A percentile compares a stretch with the other conserved stretches of the same genome.
These are phyloP conservation scores for Achaetomiella virescens DNA, from an alignment of 495 filamentous ascomycete genomes.

Conservation along the genomic window DNA sequence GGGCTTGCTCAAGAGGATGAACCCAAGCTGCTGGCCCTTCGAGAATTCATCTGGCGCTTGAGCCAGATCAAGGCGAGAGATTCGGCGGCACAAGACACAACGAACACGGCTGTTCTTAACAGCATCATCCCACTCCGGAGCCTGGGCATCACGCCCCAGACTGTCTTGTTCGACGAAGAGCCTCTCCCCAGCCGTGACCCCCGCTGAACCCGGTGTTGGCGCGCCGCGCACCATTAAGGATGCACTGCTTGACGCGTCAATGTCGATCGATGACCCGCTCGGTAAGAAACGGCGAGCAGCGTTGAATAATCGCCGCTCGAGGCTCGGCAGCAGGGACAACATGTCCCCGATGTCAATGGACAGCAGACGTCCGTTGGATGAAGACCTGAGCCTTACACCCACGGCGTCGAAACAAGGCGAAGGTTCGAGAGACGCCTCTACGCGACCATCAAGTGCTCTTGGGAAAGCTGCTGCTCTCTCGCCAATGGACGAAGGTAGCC, in stretches of 20 bases:
- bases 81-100: constrained; percentile 25
- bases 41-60: constrained; percentile 89
- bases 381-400: constrained; percentile 22
- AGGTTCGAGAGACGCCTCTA: constrained; percentile 25
- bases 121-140: constrained; percentile 63
- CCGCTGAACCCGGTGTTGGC: constrained; percentile 27
- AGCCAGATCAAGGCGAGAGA: constrained; percentile 62
- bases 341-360: constrained; percentile 34
- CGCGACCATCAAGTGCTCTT: constrained; percentile 24
- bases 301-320: constrained; percentile 45
- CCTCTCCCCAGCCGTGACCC: constrained; percentile 25
- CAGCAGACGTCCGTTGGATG: constrained; percentile 25
- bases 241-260: constrained; percentile 86
- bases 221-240: constrained; percentile 76
- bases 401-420: constrained; percentile 19
- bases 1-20: constrained; percentile 84
- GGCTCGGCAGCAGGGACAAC: constrained; percentile 36
- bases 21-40: constrained; percentile 75
- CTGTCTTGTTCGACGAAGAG: constrained; percentile 82
- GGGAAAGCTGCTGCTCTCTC: constrained; percentile 20
- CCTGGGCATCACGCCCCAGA: constrained; percentile 71
- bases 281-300: constrained; percentile 52
- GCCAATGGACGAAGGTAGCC: constrained; percentile 27
- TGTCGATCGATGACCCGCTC: constrained; percentile 68
- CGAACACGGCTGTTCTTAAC: constrained; percentile 43